phyloP scores from a whole-genome alignment of 768 basidiomycete genomes.

The Boletus barrowsii region DNA sequence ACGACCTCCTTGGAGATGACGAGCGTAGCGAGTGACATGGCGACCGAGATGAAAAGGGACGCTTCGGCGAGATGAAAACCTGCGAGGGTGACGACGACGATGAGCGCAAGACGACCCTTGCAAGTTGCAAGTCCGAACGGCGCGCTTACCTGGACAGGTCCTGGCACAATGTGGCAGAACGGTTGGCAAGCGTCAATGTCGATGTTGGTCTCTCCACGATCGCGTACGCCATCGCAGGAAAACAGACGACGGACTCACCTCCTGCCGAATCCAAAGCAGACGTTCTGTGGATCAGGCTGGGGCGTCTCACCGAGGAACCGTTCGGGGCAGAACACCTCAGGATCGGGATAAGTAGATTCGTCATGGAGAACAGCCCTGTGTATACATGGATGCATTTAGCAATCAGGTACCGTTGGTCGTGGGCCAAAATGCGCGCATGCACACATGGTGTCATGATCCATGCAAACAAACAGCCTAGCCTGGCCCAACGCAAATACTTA shows the following conservation, averaged over 20 bases:
- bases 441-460: too few relatives aligned
- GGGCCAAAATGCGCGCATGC: too few relatives aligned
- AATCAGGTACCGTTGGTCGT: too few relatives aligned
- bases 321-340: conserved; percentile 33
- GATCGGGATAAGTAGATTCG: conserved; percentile 36
- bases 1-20: conserved; percentile 40
- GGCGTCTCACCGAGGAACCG: conserved; percentile 27
- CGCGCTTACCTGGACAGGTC: conserved; percentile 16
- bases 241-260: conserved; percentile 12
- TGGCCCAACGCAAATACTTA: conserved; percentile 11
- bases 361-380: conserved; percentile 57
- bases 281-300: conserved; percentile 15
- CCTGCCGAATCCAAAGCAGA: conserved; percentile 30
- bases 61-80: conserved; percentile 31
- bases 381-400: not conserved
- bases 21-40: conserved; percentile 45
- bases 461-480: too few relatives aligned
- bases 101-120: not conserved
- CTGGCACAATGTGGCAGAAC: conserved; percentile 1
- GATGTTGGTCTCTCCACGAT: too few relatives aligned
- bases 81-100: not conserved
- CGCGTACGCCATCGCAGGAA: too few relatives aligned
- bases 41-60: conserved; percentile 24
- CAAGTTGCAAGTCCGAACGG: not conserved
- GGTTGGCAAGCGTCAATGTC: too few relatives aligned